Conservation (phyloP, 2,329 filamentous ascomycete species). For the Penicillium polonicum region DNA sequence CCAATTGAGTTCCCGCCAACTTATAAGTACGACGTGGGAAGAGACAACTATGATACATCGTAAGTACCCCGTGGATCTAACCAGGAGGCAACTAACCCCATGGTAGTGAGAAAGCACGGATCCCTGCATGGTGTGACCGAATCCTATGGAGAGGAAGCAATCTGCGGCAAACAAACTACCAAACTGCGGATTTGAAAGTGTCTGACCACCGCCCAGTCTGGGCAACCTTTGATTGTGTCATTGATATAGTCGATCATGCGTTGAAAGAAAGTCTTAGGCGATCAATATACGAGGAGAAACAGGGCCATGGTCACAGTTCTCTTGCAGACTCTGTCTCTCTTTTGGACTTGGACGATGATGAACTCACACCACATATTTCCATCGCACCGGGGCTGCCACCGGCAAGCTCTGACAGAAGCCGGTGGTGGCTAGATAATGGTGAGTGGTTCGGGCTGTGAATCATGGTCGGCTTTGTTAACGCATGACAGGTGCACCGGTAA, state of each 20-base stretch:
- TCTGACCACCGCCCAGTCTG: conserved; percentile 97
- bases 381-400: conserved; percentile 73
- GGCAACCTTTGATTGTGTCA: conserved; percentile 78
- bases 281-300: conserved; percentile 69
- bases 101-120: conserved; percentile 80
- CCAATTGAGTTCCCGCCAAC: conserved; percentile 86
- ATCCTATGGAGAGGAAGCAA: conserved; percentile 83
- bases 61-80: conserved; percentile 45
- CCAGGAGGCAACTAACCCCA: conserved; percentile 31
- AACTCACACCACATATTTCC: conserved; percentile 75
- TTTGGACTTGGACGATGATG: conserved; percentile 60
- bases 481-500: conserved; percentile 64
- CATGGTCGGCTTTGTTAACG: conserved; percentile 5
- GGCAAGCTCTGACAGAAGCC: conserved; percentile 60
- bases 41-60: conserved; percentile 88
- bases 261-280: conserved; percentile 70
- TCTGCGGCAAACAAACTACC: conserved; percentile 78
- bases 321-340: conserved; percentile 21
- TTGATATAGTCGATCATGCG: conserved; percentile 75
- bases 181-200: conserved; percentile 77
- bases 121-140: conserved; percentile 96
- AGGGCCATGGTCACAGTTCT: conserved; percentile 60
- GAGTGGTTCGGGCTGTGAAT: conserved; percentile 23
- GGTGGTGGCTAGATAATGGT: conserved; percentile 66
- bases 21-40: conserved; percentile 91